Percentiles rank a stretch among this genome's conserved stretches.
These are phyloP conservation scores for Coemansia sp. DNA, from an alignment of 192 early-diverging fungal genomes.

Conservation along the genomic window DNA sequence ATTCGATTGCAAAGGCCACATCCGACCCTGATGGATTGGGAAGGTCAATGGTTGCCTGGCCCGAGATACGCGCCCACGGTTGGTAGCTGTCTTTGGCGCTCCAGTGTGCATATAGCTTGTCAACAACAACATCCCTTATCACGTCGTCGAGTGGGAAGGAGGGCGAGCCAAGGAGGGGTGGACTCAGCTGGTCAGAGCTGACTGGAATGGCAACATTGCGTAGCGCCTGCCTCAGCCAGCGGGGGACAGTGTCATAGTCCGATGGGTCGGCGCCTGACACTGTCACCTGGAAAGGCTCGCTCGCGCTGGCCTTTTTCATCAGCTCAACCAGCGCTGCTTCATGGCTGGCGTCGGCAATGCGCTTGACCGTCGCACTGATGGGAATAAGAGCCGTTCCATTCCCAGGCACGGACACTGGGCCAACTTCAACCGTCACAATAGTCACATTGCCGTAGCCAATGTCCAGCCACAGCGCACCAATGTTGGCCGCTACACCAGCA, in stretches of 20 bases:
- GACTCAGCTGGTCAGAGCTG: neutral
- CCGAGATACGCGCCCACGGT: constrained; percentile 24
- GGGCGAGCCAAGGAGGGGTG: constrained; percentile 1
- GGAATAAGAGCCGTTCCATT: constrained; percentile 3
- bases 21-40: constrained; percentile 20
- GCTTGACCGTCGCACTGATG: constrained; percentile 4
- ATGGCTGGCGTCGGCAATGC: constrained; percentile 8
- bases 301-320: neutral
- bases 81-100: constrained; percentile 27
- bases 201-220: constrained; percentile 2
- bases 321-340: constrained; percentile 24
- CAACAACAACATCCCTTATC: constrained; percentile 14
- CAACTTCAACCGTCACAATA: constrained; percentile 14
- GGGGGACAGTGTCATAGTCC: constrained; percentile 4
- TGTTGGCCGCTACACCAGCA: constrained; percentile 13
- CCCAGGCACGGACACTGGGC: constrained; percentile 3
- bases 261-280: constrained; percentile 13
- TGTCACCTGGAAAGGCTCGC: constrained; percentile 3
- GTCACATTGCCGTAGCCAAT: constrained; percentile 8
- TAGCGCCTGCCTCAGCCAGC: constrained; percentile 28
- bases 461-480: constrained; percentile 13
- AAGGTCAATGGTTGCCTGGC: constrained; percentile 10
- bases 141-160: constrained; percentile 1
- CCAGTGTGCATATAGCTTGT: constrained; percentile 34
- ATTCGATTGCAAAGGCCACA: constrained; percentile 20